Evolutionary conservation across 768 basidiomycete species (phyloP).

Genomic region (Pleurotus citrinopileatus): DNA sequence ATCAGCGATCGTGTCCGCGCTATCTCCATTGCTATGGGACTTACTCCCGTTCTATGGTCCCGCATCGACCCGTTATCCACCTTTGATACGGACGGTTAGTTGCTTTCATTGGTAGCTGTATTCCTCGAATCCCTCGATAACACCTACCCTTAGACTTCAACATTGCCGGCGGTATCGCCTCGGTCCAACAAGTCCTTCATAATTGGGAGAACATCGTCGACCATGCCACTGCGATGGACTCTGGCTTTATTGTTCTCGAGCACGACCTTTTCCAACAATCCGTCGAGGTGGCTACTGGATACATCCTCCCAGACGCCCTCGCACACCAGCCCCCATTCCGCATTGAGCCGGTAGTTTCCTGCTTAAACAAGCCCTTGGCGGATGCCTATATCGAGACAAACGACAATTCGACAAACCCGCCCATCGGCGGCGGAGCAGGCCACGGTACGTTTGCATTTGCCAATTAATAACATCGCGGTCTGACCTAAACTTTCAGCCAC

Average conservation of each 20-base stretch:
- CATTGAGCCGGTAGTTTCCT: constrained; percentile 69
- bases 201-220: constrained; percentile 75
- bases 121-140: constrained; percentile 11
- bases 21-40: constrained; percentile 78
- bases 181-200: constrained; percentile 55
- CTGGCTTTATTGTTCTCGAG: constrained; percentile 89
- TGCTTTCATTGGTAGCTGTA: constrained; percentile 1
- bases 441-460: constrained; percentile 6
- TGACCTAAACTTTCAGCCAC: neutral
- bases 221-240: constrained; percentile 52
- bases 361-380: constrained; percentile 51
- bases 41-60: constrained; percentile 85
- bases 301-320: constrained; percentile 80
- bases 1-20: constrained; percentile 82
- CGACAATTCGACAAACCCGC: constrained; percentile 63
- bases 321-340: constrained; percentile 61
- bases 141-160: constrained; percentile 64
- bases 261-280: constrained; percentile 85
- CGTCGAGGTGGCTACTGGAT: constrained; percentile 83
- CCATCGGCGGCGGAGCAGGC: constrained; percentile 22
- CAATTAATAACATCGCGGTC: neutral
- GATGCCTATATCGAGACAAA: constrained; percentile 86
- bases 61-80: constrained; percentile 54
- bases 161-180: constrained; percentile 62
- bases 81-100: constrained; percentile 68